Percentiles rank a stretch among this genome's conserved stretches.
These are phyloP conservation scores for Porcisia deanei DNA, from an alignment of 208 protist genomes.

Conservation along the genomic window DNA sequence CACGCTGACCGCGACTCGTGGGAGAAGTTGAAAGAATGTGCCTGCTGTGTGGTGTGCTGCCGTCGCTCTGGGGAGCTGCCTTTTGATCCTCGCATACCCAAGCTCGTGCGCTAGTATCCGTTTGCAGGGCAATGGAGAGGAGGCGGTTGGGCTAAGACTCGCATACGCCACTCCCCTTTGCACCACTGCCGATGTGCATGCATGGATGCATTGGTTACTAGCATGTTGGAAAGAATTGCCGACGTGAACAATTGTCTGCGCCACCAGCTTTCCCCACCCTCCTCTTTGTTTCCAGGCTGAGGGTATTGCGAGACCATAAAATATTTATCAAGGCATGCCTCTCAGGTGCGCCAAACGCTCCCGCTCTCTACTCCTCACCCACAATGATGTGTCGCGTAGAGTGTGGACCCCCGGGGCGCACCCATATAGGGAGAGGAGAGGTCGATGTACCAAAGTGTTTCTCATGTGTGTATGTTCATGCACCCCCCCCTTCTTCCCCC, in stretches of 20 bases:
- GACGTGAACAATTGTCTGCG: not conserved
- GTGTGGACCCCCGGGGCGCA: not conserved
- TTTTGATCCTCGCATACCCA: not conserved
- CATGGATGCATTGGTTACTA: not conserved
- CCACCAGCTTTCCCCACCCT: not conserved
- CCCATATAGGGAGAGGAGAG: no score
- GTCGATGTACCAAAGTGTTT: not conserved
- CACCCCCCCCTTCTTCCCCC: not conserved
- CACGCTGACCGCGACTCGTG: not conserved
- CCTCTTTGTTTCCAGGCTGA: not conserved
- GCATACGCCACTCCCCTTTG: no score
- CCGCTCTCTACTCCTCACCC: no score
- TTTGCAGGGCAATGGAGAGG: not conserved
- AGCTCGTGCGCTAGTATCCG: not conserved
- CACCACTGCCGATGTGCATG: not conserved
- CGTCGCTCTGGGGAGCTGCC: not conserved
- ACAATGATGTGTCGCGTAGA: not conserved
- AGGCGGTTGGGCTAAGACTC: not conserved
- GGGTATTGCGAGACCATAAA: not conserved
- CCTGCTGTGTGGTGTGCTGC: not conserved
- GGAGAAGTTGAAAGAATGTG: no score
- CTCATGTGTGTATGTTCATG: no score
- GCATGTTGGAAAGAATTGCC: no score
- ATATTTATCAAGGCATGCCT: no score
- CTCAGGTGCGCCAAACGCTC: not conserved